These are phyloP conservation scores for Jacaranda mimosifolia DNA, from an alignment of 257 asterid genomes.

Conservation along the genomic window DNA sequence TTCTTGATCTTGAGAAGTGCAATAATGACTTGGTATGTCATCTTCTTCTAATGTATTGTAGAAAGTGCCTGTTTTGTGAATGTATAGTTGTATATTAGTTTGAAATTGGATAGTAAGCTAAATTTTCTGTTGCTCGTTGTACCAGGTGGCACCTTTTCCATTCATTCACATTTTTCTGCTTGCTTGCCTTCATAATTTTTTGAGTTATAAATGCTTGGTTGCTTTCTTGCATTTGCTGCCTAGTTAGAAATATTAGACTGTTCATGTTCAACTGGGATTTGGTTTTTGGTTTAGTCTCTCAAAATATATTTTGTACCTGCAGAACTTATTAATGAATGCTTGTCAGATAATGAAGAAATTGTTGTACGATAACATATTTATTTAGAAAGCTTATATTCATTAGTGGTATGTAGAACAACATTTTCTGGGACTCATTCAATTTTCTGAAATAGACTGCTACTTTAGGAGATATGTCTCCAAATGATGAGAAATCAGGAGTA, in stretches of 20 bases:
- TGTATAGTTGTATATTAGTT: constrained; percentile 17
- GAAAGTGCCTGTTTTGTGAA: constrained; percentile 18
- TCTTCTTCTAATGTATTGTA: constrained; percentile 29
- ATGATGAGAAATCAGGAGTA: constrained; percentile 3
- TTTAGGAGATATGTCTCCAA: constrained; percentile 19
- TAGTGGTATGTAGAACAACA: constrained; percentile 8
- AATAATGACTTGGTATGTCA: constrained; percentile 84
- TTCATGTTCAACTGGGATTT: constrained; percentile 13
- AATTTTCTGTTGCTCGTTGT: constrained; percentile 7
- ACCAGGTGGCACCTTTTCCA: constrained; percentile 10
- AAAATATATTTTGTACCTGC: constrained; percentile 6
- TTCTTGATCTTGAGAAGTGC: constrained; percentile 94
- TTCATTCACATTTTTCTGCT: constrained; percentile 19
- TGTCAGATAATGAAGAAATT: not conserved
- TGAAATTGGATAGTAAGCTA: constrained; percentile 3
- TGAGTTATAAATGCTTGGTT: constrained; percentile 5
- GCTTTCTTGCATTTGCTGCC: constrained; percentile 23
- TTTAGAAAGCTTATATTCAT: constrained; percentile 5
- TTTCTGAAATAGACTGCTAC: constrained; percentile 9
- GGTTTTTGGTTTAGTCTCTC: constrained; percentile 3
- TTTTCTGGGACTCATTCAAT: not conserved
- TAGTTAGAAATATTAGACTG: not conserved
- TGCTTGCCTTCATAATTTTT: constrained; percentile 4
- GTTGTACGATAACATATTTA: constrained; percentile 14
- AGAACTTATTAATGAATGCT: constrained; percentile 7